Conservation (phyloP, 2,329 filamentous ascomycete species). For the Fusarium caatingaense region DNA sequence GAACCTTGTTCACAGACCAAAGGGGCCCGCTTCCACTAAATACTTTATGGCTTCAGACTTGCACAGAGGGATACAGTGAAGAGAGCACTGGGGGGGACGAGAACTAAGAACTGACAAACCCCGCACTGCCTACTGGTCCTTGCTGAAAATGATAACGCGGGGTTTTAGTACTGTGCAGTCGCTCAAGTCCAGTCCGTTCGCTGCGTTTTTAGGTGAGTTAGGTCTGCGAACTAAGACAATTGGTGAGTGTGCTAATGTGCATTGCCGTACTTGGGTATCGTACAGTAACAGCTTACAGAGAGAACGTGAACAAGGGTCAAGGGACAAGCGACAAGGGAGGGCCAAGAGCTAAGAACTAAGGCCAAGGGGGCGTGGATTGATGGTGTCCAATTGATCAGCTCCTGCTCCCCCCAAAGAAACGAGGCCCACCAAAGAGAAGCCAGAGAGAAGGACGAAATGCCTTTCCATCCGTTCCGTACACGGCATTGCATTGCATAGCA, state of each 20-base stretch:
- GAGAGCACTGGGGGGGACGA: neutral
- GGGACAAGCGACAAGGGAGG: neutral
- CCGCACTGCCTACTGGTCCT: slow-evolving; percentile 34
- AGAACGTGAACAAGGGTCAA: neutral
- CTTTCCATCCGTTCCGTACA: slow-evolving; percentile 1
- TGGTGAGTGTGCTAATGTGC: slow-evolving; percentile 1
- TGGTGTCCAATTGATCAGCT: neutral
- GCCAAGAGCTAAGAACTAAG: neutral
- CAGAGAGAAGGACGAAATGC: neutral
- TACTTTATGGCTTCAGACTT: slow-evolving; percentile 11
- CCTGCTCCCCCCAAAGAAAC: neutral
- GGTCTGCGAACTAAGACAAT: neutral
- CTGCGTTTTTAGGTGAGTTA: neutral
- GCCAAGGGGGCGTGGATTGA: slow-evolving; percentile 17
- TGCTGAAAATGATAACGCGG: slow-evolving; percentile 33
- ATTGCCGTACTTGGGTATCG: slow-evolving; percentile 5
- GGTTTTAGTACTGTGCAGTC: slow-evolving; percentile 14
- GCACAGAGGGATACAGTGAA: slow-evolving; percentile 7
- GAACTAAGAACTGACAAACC: slow-evolving; percentile 27
- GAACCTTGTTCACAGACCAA: slow-evolving; percentile 25
- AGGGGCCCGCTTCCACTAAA: slow-evolving; percentile 42
- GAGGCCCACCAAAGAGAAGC: slow-evolving; percentile 20
- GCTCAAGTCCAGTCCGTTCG: neutral
- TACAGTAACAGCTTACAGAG: neutral
- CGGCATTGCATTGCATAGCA: slow-evolving; percentile 2